Evolutionary conservation across 1,139 yeast species (phyloP), one percentile per base, ranked within the genome.

Genomic region (Pneumocystis jirovecii): DNA sequence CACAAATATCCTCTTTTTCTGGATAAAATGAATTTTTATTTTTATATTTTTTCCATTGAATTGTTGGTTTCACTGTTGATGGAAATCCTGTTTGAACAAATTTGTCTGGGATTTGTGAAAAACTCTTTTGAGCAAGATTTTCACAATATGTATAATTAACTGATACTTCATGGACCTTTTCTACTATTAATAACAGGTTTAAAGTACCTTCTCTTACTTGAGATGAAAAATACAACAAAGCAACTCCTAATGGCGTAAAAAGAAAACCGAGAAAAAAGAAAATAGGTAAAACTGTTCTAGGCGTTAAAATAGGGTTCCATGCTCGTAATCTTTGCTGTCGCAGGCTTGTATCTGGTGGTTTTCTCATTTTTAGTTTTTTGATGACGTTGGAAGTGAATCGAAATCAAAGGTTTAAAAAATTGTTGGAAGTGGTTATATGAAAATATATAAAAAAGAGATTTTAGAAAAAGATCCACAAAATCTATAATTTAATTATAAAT

Each of bases 231-330:
- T 85, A 85, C 75, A 93, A 80, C 84, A 93, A 84, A 68, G 87
- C 91, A 0, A 91, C 97, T 42, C 98, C 98, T 61, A 93, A 80
- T 8, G 97, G 96, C 19, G 91, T 88, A 73, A 91, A 88, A 15
- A 93, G 78, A n/a, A 88, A 79, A 3, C 96, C 95, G 64, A 93
- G 81, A 12, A 80, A 75, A 63, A 91, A 74, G 72, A 91, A 84
- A 65, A 91, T 73, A 1, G 97, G 97, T 67, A 93, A 82, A 60
- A 91, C 95, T 3, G 95, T 87, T 73, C 83, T 85, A 29, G 97
- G 97, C 0, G 97, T 91, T 70, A 91, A 81, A 65, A 93, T 93
- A 1, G 97, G 97, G 61, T 79, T 81, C 80, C 81, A 78, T 61
- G 81, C 80, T 71, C 78, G 78, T 66, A 78, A 74, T 19, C 81